phyloP scores from a whole-genome alignment of 257 asterid genomes.

The Scutellaria galericulata region DNA sequence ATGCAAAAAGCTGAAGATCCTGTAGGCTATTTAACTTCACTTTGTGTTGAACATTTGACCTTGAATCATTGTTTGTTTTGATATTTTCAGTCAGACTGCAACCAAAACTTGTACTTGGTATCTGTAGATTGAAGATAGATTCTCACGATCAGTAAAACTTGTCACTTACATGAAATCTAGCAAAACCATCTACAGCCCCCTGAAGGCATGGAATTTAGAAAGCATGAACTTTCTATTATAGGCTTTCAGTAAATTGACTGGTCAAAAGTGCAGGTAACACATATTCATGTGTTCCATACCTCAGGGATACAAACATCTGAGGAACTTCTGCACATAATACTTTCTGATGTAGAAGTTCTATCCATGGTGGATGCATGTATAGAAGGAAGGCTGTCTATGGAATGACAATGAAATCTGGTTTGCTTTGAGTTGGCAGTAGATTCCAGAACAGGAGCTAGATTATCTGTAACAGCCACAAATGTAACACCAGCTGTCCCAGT shows the following conservation, averaged over 20 bases:
- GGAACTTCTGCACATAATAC: slow-evolving; percentile 38
- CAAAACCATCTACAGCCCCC: slow-evolving; percentile 39
- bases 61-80: slow-evolving; percentile 44
- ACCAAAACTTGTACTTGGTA: slow-evolving; percentile 37
- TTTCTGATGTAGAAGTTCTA: slow-evolving; percentile 40
- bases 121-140: slow-evolving; percentile 43
- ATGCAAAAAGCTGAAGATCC: slow-evolving; percentile 55
- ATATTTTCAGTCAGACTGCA: slow-evolving; percentile 39
- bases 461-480: slow-evolving; percentile 35
- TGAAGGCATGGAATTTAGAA: slow-evolving; percentile 36
- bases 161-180: slow-evolving; percentile 35
- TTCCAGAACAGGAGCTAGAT: slow-evolving; percentile 39
- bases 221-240: slow-evolving; percentile 26
- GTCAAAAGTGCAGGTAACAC: slow-evolving; percentile 30
- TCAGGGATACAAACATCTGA: slow-evolving; percentile 41
- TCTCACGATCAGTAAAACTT: slow-evolving; percentile 43
- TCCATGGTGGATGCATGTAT: slow-evolving; percentile 38
- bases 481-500: slow-evolving; percentile 38
- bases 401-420: slow-evolving; percentile 32
- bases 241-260: slow-evolving; percentile 26
- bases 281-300: slow-evolving; percentile 34
- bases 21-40: slow-evolving; percentile 39
- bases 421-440: slow-evolving; percentile 37
- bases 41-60: slow-evolving; percentile 36
- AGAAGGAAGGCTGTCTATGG: slow-evolving; percentile 31